Conservation (phyloP, 305 asterid genomes). For the Salvia sclarea region DNA sequence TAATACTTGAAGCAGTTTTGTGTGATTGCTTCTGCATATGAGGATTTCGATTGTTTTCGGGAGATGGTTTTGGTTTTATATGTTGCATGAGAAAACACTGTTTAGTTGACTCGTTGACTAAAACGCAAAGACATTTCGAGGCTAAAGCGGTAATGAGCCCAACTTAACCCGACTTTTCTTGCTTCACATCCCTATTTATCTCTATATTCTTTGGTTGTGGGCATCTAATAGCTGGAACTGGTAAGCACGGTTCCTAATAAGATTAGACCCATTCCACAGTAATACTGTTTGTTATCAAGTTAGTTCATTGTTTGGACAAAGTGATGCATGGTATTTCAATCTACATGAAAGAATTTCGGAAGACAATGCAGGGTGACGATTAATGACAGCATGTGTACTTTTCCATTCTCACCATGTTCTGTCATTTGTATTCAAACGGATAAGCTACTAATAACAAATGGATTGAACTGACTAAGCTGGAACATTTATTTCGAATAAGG, state of each 20-base stretch:
- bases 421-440: neutral
- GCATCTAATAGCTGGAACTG: neutral
- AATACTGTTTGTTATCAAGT: neutral
- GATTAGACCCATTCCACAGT: neutral
- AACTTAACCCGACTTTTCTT: neutral
- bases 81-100: constrained; percentile 4
- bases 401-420: neutral
- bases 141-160: constrained; percentile 7
- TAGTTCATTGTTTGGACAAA: neutral
- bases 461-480: neutral
- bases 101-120: constrained; percentile 15
- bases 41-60: neutral
- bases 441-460: neutral
- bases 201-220: neutral
- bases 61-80: neutral
- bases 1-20: neutral
- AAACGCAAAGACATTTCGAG: neutral
- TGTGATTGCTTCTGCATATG: neutral
- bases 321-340: neutral
- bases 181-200: neutral
- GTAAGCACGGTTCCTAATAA: neutral
- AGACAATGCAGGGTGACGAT: neutral
- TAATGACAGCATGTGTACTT: neutral
- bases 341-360: neutral
- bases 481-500: neutral